Conservation (phyloP, 768 basidiomycete species). For the Termitomyces sp. region DNA sequence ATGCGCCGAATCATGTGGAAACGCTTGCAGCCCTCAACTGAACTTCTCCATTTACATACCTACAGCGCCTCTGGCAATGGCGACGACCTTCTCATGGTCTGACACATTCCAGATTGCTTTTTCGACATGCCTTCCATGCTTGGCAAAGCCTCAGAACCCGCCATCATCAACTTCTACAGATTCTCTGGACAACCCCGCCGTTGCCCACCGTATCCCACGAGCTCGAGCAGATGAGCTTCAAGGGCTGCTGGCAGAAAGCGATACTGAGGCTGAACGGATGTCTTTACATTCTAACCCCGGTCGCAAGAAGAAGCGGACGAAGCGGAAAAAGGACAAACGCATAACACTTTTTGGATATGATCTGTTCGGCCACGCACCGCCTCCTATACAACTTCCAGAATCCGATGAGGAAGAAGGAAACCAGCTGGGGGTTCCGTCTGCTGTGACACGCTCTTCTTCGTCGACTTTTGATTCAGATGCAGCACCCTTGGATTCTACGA, state of each 20-base stretch:
- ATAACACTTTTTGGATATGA: conserved; percentile 63
- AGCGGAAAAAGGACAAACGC: conserved; percentile 25
- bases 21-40: not conserved
- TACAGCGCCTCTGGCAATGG: conserved; percentile 18
- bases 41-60: not conserved
- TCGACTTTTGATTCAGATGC: conserved; percentile 66
- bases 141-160: conserved; percentile 23
- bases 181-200: conserved; percentile 20
- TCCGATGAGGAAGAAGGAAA: conserved; percentile 38
- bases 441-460: conserved; percentile 17
- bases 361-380: conserved; percentile 48
- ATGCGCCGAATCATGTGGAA: not conserved
- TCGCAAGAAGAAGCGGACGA: conserved; percentile 20
- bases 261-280: conserved; percentile 54
- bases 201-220: conserved; percentile 27
- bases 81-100: conserved; percentile 47
- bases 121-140: conserved; percentile 54
- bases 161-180: conserved; percentile 15
- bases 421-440: conserved; percentile 1
- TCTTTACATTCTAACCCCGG: conserved; percentile 60
- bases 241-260: conserved; percentile 33
- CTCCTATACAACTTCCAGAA: conserved; percentile 54
- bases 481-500: conserved; percentile 51
- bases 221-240: conserved; percentile 32
- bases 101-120: conserved; percentile 56